Evolutionary conservation across 345 rosid genomes (phyloP), one percentile per base, ranked within the genome.

Genomic region (Dovyalis caffra): DNA sequence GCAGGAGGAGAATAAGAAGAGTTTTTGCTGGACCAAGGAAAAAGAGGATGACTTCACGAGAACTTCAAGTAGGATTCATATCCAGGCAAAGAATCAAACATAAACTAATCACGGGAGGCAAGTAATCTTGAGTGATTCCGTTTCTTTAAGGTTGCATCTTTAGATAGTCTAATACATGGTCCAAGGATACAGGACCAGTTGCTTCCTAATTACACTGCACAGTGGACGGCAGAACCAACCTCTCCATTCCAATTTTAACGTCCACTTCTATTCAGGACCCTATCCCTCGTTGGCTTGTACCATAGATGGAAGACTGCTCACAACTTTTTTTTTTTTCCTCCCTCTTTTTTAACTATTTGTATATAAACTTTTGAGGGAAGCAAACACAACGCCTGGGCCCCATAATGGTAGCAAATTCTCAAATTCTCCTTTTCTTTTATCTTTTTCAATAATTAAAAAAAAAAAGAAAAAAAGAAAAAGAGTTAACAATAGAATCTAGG

Each of bases 1-100:
- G 69, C 11, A 28, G 49, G 9, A 60, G 51, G 23, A 37, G 58
- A 72, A 80, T 68, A 77, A 72, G 70, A 65, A 75, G 82, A 47
- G 74, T 43, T 79, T 81, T 56, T 63, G 20, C 15, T 35, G 18
- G 37, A 76, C 75, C 53, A 40, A 63, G 38, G 78, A 76, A 25
- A 74, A 76, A 73, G 82, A 81, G 83, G 85, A 86, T 88, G 79
- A 83, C 96, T 89, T 93, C 75, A 53, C 72, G 77, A 80, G 71
- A 88, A 86, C 85, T 89, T 83, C 80, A 87, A 79, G 86, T 80
- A 82, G 88, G 93, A 93, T 88, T 91, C 89, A 69, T 82, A 49
- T 23, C 5, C 67, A 72, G 91, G 91, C 81, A 82, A 89, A 81
- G 91, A 85, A 90, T 88, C 85, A 80, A 81, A 84, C 86, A 85